A percentile compares a stretch with the other conserved stretches of the same genome.
phyloP scores from a whole-genome alignment of 83 land plant genomes.

The Isoetes engelmannii region DNA sequence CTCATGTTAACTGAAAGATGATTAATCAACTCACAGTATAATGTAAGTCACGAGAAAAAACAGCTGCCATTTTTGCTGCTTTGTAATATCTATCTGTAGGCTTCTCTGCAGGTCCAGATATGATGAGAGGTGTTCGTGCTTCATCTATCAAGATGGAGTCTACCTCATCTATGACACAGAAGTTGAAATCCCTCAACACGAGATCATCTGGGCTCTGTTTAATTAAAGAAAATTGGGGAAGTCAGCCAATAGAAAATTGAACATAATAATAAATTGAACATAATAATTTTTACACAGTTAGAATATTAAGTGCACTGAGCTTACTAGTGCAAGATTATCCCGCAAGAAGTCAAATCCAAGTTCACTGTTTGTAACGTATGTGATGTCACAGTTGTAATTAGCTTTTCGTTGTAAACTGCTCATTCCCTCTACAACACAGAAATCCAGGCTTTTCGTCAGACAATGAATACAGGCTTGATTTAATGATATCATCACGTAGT shows the following conservation, averaged over 20 bases:
- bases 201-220: conserved; percentile 86
- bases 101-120: conserved; percentile 96
- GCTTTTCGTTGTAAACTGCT: conserved; percentile 76
- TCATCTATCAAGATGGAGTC: conserved; percentile 99
- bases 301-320: background rate
- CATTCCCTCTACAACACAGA: conserved; percentile 71
- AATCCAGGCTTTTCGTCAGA: too few species aligned
- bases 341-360: conserved; percentile 97
- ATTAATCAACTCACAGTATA: conserved; percentile 67
- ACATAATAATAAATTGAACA: too few species aligned
- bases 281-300: background rate
- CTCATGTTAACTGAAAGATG: background rate
- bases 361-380: conserved; percentile 99
- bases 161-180: conserved; percentile 98
- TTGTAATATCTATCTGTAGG: conserved; percentile 95
- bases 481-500: too few species aligned
- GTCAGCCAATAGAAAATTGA: background rate
- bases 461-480: too few species aligned
- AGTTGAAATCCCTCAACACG: conserved; percentile 81
- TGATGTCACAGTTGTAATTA: conserved; percentile 80
- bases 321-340: conserved; percentile 96
- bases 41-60: conserved; percentile 86
- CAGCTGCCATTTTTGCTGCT: conserved; percentile 89
- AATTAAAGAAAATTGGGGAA: conserved; percentile 7
- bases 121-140: conserved; percentile 98